Evolutionary conservation across 1,139 yeast species (phyloP), one percentile per base, ranked within the genome.

Genomic region (Casaregolazyma suthepensis): DNA sequence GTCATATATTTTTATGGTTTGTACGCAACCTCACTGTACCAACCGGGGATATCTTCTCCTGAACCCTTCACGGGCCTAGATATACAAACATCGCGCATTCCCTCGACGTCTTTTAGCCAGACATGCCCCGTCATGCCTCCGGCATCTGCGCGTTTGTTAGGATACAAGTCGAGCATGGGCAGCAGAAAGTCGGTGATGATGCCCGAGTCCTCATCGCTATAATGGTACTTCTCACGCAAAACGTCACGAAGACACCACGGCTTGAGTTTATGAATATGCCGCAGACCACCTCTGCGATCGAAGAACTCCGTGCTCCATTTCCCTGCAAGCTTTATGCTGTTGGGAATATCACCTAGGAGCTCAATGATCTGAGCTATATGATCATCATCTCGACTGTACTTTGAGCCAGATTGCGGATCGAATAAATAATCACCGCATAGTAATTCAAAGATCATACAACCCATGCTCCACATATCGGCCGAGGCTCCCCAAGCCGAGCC

Each of bases 341-440:
- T 66, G 1, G 93, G 89, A 47, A 81, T 75, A 26, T 75, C 71
- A 1, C 91, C 90, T 45, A 86, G 69, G 43, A 87, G 72, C 70
- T 87, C 96, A 43, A 87, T 79, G 29, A 87, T 85, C 66, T 87
- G 96, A 0, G 95, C 96, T 59, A 88, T 69, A 68, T 88, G 96
- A 68, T 88, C 96, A 61, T 88, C 96, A 66, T 87, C 90, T 65
- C 86, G 85, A 56, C 77, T 71, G 65, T 84, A 87, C 45, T 71
- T 62, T 52, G 73, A 72, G 7, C 90, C 89, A 53, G 77, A 78
- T 54, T 81, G 85, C 10, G 96, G 96, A 66, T 87, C 94, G 69
- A 88, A 89, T 51, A 88, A 70, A 63, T 84, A 88, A 68, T 89
- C 96, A 3, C 95, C 95, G 2, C 96, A 87, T 52, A 88, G 71